phyloP scores from a whole-genome alignment of 2,329 filamentous ascomycete genomes.

The Zymoseptoria brevis region DNA sequence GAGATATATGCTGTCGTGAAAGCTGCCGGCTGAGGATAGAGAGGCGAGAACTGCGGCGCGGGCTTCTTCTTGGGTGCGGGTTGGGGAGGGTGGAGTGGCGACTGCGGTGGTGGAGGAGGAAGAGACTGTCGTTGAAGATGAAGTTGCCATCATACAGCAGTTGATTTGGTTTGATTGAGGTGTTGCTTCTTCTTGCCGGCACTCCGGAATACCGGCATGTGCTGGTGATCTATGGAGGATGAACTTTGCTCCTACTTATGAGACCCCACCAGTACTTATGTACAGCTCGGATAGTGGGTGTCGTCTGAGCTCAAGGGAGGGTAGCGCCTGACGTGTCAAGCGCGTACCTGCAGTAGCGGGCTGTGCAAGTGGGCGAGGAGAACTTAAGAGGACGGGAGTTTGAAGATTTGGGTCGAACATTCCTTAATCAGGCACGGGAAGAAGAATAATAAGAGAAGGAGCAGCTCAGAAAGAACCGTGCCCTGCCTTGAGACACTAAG shows the following conservation, averaged over 20 bases:
- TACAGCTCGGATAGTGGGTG: not conserved
- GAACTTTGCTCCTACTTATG: not conserved
- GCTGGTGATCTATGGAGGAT: not conserved
- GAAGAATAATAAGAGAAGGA: not conserved
- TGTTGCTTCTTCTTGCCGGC: not conserved
- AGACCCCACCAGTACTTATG: not conserved
- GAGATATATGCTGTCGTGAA: slow-evolving; percentile 60
- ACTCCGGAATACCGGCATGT: not conserved
- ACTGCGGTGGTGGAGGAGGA: slow-evolving; percentile 14
- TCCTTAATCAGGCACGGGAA: not conserved
- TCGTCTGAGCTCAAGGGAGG: not conserved
- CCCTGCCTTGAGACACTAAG: no score
- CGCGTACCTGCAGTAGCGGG: slow-evolving; percentile 16
- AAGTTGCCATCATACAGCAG: not conserved
- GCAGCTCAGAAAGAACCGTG: not conserved
- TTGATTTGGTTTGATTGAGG: not conserved
- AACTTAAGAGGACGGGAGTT: not conserved
- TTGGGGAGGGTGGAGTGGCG: slow-evolving; percentile 9
- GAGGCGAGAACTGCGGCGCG: slow-evolving; percentile 45
- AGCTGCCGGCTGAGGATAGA: slow-evolving; percentile 53
- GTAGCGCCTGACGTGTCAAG: slow-evolving; percentile 11
- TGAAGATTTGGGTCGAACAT: no score
- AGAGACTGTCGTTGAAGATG: slow-evolving; percentile 2
- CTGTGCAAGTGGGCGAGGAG: not conserved
- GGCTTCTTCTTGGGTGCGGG: slow-evolving; percentile 39